Evolutionary conservation across 805 yeast genomes (phyloP).

Genomic region (Ogataea henricii): DNA sequence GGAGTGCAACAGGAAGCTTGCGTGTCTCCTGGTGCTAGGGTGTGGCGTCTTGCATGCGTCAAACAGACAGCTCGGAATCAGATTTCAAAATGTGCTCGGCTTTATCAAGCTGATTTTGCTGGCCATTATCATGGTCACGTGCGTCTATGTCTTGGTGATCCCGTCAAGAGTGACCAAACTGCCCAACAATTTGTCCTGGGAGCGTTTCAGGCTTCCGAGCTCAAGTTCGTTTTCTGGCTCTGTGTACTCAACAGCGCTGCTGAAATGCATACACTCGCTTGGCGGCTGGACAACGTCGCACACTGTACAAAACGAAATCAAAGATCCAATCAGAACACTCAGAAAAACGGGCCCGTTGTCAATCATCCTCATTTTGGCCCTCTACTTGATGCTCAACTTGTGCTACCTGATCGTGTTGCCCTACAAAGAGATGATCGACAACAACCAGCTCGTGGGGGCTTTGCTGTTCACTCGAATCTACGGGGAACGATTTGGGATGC

Average conservation of each 20-base stretch:
- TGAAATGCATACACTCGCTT: conserved; percentile 48
- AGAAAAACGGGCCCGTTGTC: conserved; percentile 49
- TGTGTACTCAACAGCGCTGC: conserved; percentile 45
- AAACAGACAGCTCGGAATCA: conserved; percentile 44
- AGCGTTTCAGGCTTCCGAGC: conserved; percentile 17
- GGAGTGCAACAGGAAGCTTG: conserved; percentile 29
- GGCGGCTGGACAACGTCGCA: conserved; percentile 54
- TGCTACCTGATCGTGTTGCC: conserved; percentile 49
- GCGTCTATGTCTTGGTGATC: conserved; percentile 40
- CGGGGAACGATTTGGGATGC: conserved; percentile 43
- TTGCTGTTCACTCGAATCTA: conserved; percentile 45
- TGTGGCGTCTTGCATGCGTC: conserved; percentile 40
- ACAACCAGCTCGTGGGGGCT: conserved; percentile 48
- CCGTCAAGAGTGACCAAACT: conserved; percentile 33
- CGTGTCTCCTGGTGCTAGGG: conserved; percentile 15
- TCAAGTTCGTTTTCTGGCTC: conserved; percentile 33
- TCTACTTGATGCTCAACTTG: conserved; percentile 44
- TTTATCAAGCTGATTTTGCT: conserved; percentile 44
- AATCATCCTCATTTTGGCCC: conserved; percentile 37
- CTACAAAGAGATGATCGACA: conserved; percentile 40
- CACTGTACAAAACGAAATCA: conserved; percentile 49
- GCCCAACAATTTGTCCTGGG: conserved; percentile 22
- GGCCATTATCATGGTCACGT: conserved; percentile 39
- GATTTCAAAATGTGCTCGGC: conserved; percentile 47
- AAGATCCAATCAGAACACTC: conserved; percentile 46